Evolutionary conservation across 345 rosid genomes (phyloP).

Genomic region (Melastoma malabathricum): DNA sequence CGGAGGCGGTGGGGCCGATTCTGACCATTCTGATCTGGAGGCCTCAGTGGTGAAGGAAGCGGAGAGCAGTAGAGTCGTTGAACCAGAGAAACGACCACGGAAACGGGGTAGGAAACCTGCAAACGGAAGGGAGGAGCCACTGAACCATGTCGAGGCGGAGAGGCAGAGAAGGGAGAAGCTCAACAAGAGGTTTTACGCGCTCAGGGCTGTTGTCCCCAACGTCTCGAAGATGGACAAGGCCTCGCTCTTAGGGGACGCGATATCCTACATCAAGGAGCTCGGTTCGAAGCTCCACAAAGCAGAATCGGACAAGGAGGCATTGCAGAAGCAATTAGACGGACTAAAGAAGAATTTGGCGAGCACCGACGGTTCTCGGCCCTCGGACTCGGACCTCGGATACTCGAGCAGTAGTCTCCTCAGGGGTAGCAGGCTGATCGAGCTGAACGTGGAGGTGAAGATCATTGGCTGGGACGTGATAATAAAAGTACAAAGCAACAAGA

Average conservation of each 20-base stretch:
- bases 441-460: conserved; percentile 82
- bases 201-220: conserved; percentile 81
- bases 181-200: conserved; percentile 65
- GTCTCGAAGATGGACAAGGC: conserved; percentile 96
- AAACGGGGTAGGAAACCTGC: conserved; percentile 92
- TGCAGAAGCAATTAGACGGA: conserved; percentile 45
- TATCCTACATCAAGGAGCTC: conserved; percentile 71
- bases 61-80: conserved; percentile 45
- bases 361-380: no score
- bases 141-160: conserved; percentile 93
- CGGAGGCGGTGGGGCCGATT: conserved; percentile 41
- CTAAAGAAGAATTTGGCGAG: conserved; percentile 14
- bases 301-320: conserved; percentile 47
- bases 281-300: conserved; percentile 31
- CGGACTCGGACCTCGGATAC: no score
- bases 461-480: conserved; percentile 86
- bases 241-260: conserved; percentile 75
- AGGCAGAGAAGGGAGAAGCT: conserved; percentile 92
- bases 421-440: conserved; percentile 28
- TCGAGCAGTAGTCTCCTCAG: no score
- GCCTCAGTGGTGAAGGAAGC: conserved; percentile 63
- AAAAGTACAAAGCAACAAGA: conserved; percentile 60
- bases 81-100: conserved; percentile 66
- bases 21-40: conserved; percentile 85
- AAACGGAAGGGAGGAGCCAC: conserved; percentile 80